Evolutionary conservation across 2,329 filamentous ascomycete species (phyloP).

Genomic region (Ploettnerulaceae sp.): DNA sequence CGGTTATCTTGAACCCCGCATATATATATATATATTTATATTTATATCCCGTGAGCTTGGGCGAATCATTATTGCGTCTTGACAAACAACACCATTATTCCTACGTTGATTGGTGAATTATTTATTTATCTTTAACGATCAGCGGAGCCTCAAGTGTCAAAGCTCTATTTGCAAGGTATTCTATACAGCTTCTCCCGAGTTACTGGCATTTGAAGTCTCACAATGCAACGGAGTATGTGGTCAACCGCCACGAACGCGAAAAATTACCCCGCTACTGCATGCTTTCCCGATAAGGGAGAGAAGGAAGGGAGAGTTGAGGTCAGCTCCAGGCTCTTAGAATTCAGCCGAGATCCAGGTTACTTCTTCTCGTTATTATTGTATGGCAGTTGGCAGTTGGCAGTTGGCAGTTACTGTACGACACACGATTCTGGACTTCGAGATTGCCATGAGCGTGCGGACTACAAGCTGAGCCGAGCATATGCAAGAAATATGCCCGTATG

Average conservation of each 20-base stretch:
- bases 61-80: neutral
- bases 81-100: neutral
- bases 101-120: neutral
- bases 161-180: neutral
- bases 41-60: too few relatives aligned
- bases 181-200: neutral
- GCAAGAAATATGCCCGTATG: slow-evolving; percentile 17
- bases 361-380: neutral
- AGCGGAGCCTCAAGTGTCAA: neutral
- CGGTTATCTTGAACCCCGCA: too few relatives aligned
- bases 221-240: neutral
- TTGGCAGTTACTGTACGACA: too few relatives aligned
- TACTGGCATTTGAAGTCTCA: neutral
- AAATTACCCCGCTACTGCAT: slow-evolving; percentile 1
- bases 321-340: neutral
- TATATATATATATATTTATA: too few relatives aligned
- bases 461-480: slow-evolving; percentile 11
- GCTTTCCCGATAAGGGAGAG: neutral
- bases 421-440: slow-evolving; percentile 4
- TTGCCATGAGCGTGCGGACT: slow-evolving; percentile 3
- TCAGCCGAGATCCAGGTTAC: neutral
- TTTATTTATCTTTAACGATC: neutral
- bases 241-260: neutral
- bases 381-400: slow-evolving; percentile 3
- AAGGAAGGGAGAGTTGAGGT: neutral